A percentile compares a stretch with the other conserved stretches of the same genome.
Conservation (phyloP, 495 filamentous ascomycete genomes). For the Penicillium riverlandense region DNA sequence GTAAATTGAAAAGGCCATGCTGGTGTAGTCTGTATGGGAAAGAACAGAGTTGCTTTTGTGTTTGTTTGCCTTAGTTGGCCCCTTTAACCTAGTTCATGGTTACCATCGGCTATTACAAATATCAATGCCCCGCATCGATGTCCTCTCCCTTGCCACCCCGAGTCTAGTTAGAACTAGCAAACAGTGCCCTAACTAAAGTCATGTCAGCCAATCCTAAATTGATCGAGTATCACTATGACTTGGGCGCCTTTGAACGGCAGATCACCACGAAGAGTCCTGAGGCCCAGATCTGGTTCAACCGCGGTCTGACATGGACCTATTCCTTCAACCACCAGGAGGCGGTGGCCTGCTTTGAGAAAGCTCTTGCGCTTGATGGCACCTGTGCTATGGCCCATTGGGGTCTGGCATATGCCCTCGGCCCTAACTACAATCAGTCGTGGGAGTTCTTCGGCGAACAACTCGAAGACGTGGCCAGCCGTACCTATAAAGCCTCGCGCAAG, state of each 20-base stretch:
- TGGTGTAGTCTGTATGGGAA: too few species aligned
- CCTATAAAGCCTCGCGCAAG: slow-evolving; percentile 29
- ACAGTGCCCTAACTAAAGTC: too few species aligned
- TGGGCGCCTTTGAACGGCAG: slow-evolving; percentile 11
- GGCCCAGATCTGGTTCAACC: slow-evolving; percentile 31
- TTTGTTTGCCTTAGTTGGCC: too few species aligned
- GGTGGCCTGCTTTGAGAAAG: slow-evolving; percentile 50
- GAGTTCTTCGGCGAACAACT: slow-evolving; percentile 50
- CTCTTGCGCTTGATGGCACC: slow-evolving; percentile 41
- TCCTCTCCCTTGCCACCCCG: too few species aligned
- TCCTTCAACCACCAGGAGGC: slow-evolving; percentile 32
- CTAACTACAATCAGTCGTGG: slow-evolving; percentile 71
- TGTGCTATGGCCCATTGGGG: slow-evolving; percentile 64
- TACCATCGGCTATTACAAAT: too few species aligned
- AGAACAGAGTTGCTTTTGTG: too few species aligned
- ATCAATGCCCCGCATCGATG: too few species aligned
- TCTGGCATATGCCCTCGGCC: slow-evolving; percentile 53
- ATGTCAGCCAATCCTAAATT: neutral
- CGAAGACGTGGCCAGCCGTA: slow-evolving; percentile 28
- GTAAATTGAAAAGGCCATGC: slow-evolving; percentile 18
- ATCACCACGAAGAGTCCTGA: slow-evolving; percentile 14
- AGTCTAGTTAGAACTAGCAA: too few species aligned
- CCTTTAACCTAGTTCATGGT: too few species aligned
- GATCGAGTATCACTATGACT: slow-evolving; percentile 13
- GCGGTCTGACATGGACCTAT: slow-evolving; percentile 28